Evolutionary conservation across 345 rosid species (phyloP).

Genomic region (Xanthoceras sorbifolium): DNA sequence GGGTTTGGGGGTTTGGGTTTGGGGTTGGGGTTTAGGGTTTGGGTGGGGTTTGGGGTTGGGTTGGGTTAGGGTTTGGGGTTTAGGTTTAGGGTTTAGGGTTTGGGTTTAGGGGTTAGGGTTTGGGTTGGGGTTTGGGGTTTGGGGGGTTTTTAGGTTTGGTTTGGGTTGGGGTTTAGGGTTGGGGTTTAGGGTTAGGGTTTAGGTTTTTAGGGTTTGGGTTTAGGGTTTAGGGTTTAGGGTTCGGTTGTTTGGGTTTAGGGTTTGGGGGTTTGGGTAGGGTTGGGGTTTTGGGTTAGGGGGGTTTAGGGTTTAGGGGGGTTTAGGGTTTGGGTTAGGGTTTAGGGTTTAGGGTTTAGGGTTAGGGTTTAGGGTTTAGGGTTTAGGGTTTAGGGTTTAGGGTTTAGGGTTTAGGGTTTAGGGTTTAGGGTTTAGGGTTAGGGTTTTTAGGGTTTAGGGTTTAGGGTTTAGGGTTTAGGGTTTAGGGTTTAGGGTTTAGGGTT

Average conservation of each 20-base stretch:
- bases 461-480: slow-evolving; percentile 23
- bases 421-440: slow-evolving; percentile 25
- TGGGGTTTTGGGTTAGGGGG: slow-evolving; percentile 23
- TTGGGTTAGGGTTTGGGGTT: slow-evolving; percentile 16
- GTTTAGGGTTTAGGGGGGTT: slow-evolving; percentile 24
- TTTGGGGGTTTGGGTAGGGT: slow-evolving; percentile 22
- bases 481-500: slow-evolving; percentile 22
- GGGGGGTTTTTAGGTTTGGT: slow-evolving; percentile 18
- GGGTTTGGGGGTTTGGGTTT: not conserved
- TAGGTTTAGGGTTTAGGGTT: slow-evolving; percentile 18
- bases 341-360: slow-evolving; percentile 22
- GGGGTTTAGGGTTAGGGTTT: slow-evolving; percentile 20
- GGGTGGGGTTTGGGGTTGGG: slow-evolving; percentile 22
- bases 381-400: slow-evolving; percentile 18
- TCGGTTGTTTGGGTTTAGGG: slow-evolving; percentile 25
- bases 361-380: slow-evolving; percentile 18
- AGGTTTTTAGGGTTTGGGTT: slow-evolving; percentile 21
- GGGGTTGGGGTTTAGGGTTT: slow-evolving; percentile 17
- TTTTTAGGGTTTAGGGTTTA: slow-evolving; percentile 23
- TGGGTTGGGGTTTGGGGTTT: slow-evolving; percentile 21
- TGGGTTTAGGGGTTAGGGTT: slow-evolving; percentile 24
- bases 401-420: slow-evolving; percentile 20
- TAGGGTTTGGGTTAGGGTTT: slow-evolving; percentile 27
- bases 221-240: slow-evolving; percentile 25
- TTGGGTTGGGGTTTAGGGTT: slow-evolving; percentile 15